Percentiles rank a stretch among this genome's conserved stretches.
Evolutionary conservation across 495 filamentous ascomycete genomes (phyloP).

Genomic region (Xylaria scruposa): DNA sequence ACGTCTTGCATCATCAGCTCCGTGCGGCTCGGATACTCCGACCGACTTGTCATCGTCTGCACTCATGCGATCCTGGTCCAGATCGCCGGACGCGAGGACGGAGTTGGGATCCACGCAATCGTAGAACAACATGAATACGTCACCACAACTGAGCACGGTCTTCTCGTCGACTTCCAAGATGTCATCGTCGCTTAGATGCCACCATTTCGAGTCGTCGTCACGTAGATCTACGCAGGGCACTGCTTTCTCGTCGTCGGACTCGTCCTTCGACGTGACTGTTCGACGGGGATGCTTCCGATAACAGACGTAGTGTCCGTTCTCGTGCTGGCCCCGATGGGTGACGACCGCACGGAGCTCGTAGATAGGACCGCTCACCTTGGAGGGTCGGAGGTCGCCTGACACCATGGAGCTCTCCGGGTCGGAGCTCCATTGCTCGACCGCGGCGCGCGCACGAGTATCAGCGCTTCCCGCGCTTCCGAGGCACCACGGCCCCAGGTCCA

Average conservation of each 20-base stretch:
- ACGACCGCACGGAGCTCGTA: conserved; percentile 87
- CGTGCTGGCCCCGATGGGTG: conserved; percentile 87
- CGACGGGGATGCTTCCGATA: conserved; percentile 70
- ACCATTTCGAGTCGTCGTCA: conserved; percentile 71
- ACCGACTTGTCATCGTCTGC: neutral
- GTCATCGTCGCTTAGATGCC: conserved; percentile 84
- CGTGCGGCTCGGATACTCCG: neutral
- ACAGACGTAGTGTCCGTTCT: conserved; percentile 95
- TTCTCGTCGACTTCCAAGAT: conserved; percentile 76
- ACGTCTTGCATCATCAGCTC: neutral
- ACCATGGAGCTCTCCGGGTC: conserved; percentile 75
- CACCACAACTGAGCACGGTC: conserved; percentile 76
- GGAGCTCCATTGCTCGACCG: conserved; percentile 68
- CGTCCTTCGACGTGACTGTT: neutral
- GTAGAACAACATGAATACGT: conserved; percentile 96
- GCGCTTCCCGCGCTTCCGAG: conserved; percentile 58
- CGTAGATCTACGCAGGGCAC: neutral
- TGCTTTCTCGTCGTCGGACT: conserved; percentile 18
- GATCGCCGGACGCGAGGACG: conserved; percentile 33
- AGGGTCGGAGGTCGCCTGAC: conserved; percentile 49
- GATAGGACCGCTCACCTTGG: conserved; percentile 56
- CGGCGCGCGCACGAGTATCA: conserved; percentile 31
- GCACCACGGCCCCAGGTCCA: conserved; percentile 83
- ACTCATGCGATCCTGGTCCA: neutral
- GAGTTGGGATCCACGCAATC: conserved; percentile 64